A percentile compares a stretch with the other conserved stretches of the same genome.
Evolutionary conservation across 768 basidiomycete genomes (phyloP).

Genomic region (Lactifluus subvellereus): DNA sequence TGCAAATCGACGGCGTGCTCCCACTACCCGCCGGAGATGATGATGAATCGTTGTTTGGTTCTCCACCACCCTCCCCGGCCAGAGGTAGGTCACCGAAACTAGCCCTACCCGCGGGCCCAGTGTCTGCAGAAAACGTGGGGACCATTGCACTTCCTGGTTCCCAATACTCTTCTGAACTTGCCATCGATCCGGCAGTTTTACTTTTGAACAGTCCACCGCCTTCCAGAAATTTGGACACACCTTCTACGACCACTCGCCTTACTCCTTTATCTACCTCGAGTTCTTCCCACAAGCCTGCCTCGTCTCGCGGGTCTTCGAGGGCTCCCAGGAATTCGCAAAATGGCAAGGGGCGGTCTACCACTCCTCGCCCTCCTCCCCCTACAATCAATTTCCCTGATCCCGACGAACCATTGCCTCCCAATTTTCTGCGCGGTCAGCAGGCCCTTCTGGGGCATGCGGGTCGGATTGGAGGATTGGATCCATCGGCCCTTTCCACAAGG

Average conservation of each 20-base stretch:
- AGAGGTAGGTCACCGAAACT: conserved; percentile 52
- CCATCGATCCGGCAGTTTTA: conserved; percentile 73
- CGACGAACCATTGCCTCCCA: conserved; percentile 52
- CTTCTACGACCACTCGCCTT: conserved; percentile 26
- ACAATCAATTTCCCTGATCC: conserved; percentile 60
- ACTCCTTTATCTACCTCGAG: conserved; percentile 18
- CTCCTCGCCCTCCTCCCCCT: conserved; percentile 42
- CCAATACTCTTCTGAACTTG: conserved; percentile 83
- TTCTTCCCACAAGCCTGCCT: conserved; percentile 22
- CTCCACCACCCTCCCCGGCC: conserved; percentile 62
- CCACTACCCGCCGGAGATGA: conserved; percentile 19
- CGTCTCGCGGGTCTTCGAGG: conserved; percentile 3
- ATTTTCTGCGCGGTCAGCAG: conserved; percentile 69
- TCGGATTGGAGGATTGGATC: conserved; percentile 58
- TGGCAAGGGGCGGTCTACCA: conserved; percentile 35
- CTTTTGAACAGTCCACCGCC: conserved; percentile 37
- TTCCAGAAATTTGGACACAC: conserved; percentile 34
- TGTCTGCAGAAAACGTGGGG: conserved; percentile 82
- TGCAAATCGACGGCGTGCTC: conserved; percentile 22
- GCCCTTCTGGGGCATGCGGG: conserved; percentile 70
- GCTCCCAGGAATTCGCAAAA: conserved; percentile 29
- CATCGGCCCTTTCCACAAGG: conserved; percentile 42
- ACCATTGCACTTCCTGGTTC: conserved; percentile 98
- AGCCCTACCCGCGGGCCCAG: conserved; percentile 48
- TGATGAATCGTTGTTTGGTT: conserved; percentile 70